Evolutionary conservation across 1,284 basidiomycete species (phyloP), one percentile per base, ranked within the genome.

Genomic region (Trichosporon inkin): DNA sequence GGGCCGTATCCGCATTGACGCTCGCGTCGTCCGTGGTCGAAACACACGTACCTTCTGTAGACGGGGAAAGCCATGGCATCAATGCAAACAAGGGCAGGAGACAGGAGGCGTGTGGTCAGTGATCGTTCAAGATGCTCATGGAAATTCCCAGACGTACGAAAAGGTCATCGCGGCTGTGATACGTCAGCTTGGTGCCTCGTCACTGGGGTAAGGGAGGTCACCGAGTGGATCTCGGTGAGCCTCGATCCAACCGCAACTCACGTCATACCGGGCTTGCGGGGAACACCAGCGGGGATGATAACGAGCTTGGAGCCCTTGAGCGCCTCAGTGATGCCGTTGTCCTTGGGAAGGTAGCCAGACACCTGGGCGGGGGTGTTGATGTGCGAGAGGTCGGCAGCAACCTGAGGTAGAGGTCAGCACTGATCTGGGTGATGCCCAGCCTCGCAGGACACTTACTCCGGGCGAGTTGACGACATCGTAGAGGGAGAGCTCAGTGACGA

Each of bases 251-350:
- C 19, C n/a, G 1, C 24, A 7, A 84, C 87, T 85, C 68, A 69
- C 70, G 77, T 79, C 78, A 79, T 80, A 56, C 78, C 81, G 35
- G 92, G 91, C 86, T 94, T 94, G 76, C 92, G 84, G 66, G 92
- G 92, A 62, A 94, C 92, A 85, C 95, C 96, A 79, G 95, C 95
- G 63, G 96, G 96, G 79, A 98, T 96, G 70, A 99, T 89, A 68
- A 99, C 88, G 67, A 99, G 88, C 80, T 79, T 76, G 54, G 74
- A 71, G 37, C 65, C 77, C 62, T 73, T 73, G 58, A 78, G 68
- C 17, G 77, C 77, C 62, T 68, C 65, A 62, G 75, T 73, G 60
- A 76, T 74, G 28, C 75, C 77, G 56, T 74, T 73, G 71, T 79
- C 75, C 37, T 72, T 61, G 53, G 78, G 76, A 35, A 78, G 70